phyloP scores from a whole-genome alignment of 495 filamentous ascomycete species.

The Patellaria atrata region DNA sequence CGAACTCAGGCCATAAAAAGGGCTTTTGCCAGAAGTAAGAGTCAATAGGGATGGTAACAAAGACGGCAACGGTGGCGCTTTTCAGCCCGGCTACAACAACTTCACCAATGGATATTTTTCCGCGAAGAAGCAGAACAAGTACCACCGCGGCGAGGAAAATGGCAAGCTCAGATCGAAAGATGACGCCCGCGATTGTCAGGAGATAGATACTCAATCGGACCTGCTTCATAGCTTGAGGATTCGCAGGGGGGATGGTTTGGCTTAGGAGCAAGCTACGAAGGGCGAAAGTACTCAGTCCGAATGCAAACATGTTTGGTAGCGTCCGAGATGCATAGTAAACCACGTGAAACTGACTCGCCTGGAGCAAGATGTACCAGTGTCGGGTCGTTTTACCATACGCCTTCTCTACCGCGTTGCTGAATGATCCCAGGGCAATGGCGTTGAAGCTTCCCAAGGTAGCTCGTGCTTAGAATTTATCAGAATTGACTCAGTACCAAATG shows the following conservation, averaged over 20 bases:
- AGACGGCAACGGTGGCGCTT: slow-evolving; percentile 47
- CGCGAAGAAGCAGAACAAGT: slow-evolving; percentile 40
- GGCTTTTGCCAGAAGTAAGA: slow-evolving; percentile 77
- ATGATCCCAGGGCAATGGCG: slow-evolving; percentile 48
- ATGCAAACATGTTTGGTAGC: slow-evolving; percentile 94
- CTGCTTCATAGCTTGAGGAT: slow-evolving; percentile 18
- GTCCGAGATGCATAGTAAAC: slow-evolving; percentile 88
- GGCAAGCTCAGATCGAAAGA: slow-evolving; percentile 85
- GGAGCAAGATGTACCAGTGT: slow-evolving; percentile 72
- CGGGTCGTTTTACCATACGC: slow-evolving; percentile 57
- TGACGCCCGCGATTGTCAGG: slow-evolving; percentile 64
- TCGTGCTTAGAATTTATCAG: slow-evolving; percentile 44
- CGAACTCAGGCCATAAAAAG: slow-evolving; percentile 80
- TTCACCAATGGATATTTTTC: slow-evolving; percentile 37
- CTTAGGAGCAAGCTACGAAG: slow-evolving; percentile 54
- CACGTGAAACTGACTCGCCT: slow-evolving; percentile 80
- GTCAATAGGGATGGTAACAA: slow-evolving; percentile 58
- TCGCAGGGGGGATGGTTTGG: slow-evolving; percentile 22
- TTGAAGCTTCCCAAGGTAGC: slow-evolving; percentile 69
- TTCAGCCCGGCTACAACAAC: slow-evolving; percentile 56
- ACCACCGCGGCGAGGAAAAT: slow-evolving; percentile 53
- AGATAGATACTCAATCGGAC: slow-evolving; percentile 46
- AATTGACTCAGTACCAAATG: neutral
- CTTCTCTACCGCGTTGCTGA: slow-evolving; percentile 45
- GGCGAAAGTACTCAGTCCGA: slow-evolving; percentile 66